phyloP scores from a whole-genome alignment of 202 grass and related monocot species.

The Dendrocalamus latiflorus region DNA sequence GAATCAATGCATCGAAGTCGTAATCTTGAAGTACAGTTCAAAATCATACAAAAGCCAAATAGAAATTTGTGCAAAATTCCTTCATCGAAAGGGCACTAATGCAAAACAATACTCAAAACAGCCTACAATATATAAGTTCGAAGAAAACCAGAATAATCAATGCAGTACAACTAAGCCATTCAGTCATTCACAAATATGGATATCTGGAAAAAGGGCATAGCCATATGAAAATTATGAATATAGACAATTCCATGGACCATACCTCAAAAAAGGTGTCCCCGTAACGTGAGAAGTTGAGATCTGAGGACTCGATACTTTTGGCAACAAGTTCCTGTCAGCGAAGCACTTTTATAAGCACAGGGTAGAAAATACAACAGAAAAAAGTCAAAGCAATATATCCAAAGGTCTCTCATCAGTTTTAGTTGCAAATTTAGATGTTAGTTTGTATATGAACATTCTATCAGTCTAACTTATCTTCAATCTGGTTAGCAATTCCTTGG shows the following conservation, averaged over 20 bases:
- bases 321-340: conserved; percentile 74
- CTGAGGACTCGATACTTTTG: too few relatives aligned
- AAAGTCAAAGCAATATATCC: not conserved
- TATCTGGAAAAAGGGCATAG: not conserved
- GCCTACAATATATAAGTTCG: not conserved
- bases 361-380: too few relatives aligned
- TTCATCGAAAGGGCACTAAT: not conserved
- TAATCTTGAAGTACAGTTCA: not conserved
- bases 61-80: not conserved
- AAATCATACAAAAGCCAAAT: not conserved
- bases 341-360: too few relatives aligned
- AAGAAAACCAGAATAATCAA: not conserved
- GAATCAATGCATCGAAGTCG: not conserved
- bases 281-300: conserved; percentile 91
- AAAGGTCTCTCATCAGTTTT: not conserved
- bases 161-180: not conserved
- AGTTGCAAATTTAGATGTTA: not conserved
- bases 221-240: conserved; percentile 7
- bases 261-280: conserved; percentile 95
- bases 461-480: not conserved
- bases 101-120: not conserved
- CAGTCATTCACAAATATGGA: not conserved
- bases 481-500: not conserved
- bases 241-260: not conserved
- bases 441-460: not conserved